Conservation (phyloP, 1,284 basidiomycete genomes). For the Inonotus obliquus region DNA sequence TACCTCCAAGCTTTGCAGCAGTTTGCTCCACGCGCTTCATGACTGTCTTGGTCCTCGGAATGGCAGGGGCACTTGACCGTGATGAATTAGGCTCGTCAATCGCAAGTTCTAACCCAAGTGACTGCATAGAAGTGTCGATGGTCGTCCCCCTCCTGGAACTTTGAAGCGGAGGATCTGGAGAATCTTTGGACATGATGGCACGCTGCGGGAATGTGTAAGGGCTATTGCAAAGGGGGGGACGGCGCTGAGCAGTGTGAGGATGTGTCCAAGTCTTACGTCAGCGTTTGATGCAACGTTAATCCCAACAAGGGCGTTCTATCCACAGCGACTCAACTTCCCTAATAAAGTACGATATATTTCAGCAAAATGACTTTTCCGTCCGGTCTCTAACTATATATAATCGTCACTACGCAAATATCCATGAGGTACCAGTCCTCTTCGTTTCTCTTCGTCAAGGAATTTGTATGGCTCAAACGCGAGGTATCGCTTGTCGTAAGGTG, state of each 20-base stretch:
- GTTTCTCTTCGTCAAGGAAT: background rate
- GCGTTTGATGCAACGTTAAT: background rate
- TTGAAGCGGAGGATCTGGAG: conserved; percentile 22
- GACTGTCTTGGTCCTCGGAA: conserved; percentile 16
- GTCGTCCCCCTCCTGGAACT: conserved; percentile 27
- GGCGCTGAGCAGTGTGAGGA: background rate
- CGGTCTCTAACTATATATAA: background rate
- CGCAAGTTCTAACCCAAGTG: conserved; percentile 21
- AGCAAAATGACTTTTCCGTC: background rate
- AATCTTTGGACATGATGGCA: conserved; percentile 15
- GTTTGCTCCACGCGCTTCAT: conserved; percentile 45
- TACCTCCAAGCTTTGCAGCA: conserved; percentile 53
- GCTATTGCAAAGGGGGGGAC: background rate
- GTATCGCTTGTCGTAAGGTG: background rate
- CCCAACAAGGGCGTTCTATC: background rate
- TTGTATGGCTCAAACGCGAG: background rate
- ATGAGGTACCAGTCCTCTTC: background rate
- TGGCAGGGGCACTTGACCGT: background rate
- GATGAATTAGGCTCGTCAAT: background rate
- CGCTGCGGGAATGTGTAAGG: background rate
- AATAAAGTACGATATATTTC: background rate
- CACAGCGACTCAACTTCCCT: background rate
- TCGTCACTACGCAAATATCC: background rate
- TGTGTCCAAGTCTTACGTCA: background rate
- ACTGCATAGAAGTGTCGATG: conserved; percentile 22